Base-by-base conservation (phyloP, 768 basidiomycete genomes). In the Mycena sanguinolenta region DNA sequence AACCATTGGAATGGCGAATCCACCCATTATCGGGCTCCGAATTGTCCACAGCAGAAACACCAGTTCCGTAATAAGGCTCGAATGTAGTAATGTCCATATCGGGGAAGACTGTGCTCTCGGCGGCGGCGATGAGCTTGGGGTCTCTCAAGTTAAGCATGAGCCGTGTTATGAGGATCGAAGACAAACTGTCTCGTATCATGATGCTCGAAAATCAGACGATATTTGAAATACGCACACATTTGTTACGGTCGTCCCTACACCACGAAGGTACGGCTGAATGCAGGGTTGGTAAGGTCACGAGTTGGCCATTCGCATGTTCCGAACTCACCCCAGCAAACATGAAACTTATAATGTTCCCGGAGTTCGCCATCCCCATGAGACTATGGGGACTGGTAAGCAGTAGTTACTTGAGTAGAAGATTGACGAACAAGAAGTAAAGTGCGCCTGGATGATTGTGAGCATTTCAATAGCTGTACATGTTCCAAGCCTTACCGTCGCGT, bases 131-230 rank as follows among this genome's bases (percentile, higher is more conserved):
- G 81, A 81, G 66, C 82, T 30, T 54, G 76, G 19, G 28, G 30
- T 54, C 28, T 4, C 83, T 81, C 25, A 85, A 69, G 70, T 84
- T 84, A 34, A 85, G 76, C 80, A 83, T 81, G 10, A 84, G 72
- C 6, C 82, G 77, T 12, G 84, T 79, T 17, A 82, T 80, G 78
- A 83, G 77, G 39, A 81, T 72, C 2, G 81, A 81, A 4, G 84
- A 82, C 27, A 84, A 77, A 23, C 82, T 84, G 30, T 8, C 32
- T 44, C 9, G 23, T n/a, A 16, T 17, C 27, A 49, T 53, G n/a
- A 42, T 44, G 3, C 7, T n/a, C 6, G 12, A 28, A 27, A 65
- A 38, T 17, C 36, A 38, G 6, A 14, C 8, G 36, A 38, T 7
- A 7, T 38, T 14, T 38, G 36, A 38, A 38, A 6, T 14, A 74